Base-by-base conservation (phyloP, 768 basidiomycete genomes). In the Boletus rufocinnamomeus region DNA sequence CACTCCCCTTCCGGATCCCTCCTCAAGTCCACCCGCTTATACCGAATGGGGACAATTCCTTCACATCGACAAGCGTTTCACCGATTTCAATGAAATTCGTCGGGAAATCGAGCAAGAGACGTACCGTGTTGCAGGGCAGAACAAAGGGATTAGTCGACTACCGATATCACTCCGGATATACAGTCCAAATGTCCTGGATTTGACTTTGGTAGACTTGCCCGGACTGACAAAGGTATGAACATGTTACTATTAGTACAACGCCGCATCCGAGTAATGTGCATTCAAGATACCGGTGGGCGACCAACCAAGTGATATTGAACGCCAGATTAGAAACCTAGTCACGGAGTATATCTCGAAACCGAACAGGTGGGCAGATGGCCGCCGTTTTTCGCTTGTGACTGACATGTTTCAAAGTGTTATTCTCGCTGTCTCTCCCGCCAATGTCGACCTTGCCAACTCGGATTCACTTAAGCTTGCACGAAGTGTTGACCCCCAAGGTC, bases 41-140 rank as follows among this genome's bases (percentile, higher is more conserved):
- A 80, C 85, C 1, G 96, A 98, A 82, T 98, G 95, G 88, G 96
- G 86, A 46, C 97, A 98, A 74, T 99, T 99, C 75, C 82, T 98
- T 30, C 97, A 99, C 72, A 80, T 96, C 56, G 95, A 98, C 82
- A 93, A 92, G 72, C 85, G 91, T 41, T 98, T 95, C 76, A 95
- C 93, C n/a, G 96, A 98, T 70, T 98, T 95, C 68, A 79, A 83
- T 46, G 96, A 98, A 67, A 90, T 98, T 63, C 83, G 96, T 41
- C 90, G 88, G 63, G 97, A 99, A 78, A 99, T 99, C 58, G 97
- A 99, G 74, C 89, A 92, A 71, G 97, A 99, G 79, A 99, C 97
- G 2, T 95, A 88, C 73, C 80, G 97, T 45, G 95, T 99, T 19
- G 97, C 97, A 0, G 97, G 97, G 0, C 95, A 98, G 79, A 98